These are phyloP conservation scores for Erucastrum elatum DNA, from an alignment of 345 rosid genomes.

Conservation along the genomic window DNA sequence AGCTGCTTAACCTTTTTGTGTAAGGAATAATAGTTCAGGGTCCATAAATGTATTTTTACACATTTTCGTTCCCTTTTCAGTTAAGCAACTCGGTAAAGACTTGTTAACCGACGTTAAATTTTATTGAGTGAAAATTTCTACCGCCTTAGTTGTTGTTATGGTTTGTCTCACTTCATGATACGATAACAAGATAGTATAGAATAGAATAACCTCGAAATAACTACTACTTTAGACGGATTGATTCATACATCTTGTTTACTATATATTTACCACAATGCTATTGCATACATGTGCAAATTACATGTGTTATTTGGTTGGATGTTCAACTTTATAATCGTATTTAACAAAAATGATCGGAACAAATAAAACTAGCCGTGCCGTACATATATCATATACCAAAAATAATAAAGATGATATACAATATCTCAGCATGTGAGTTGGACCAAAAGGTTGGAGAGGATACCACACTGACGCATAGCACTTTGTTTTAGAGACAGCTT, in stretches of 20 bases:
- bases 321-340: background rate
- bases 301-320: background rate
- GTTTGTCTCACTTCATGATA: background rate
- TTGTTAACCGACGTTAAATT: conserved; percentile 16
- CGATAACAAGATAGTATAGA: background rate
- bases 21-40: conserved; percentile 35
- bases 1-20: conserved; percentile 57
- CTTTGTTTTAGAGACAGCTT: conserved; percentile 48
- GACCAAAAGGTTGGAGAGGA: conserved; percentile 34
- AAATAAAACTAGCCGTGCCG: background rate
- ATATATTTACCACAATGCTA: background rate
- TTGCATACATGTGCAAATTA: background rate
- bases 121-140: conserved; percentile 1
- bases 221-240: background rate
- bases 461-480: conserved; percentile 13
- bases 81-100: conserved; percentile 5
- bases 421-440: conserved; percentile 38
- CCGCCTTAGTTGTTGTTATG: background rate
- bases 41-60: conserved; percentile 30
- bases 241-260: background rate
- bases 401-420: conserved; percentile 17
- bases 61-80: conserved; percentile 15
- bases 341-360: background rate
- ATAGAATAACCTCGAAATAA: background rate
- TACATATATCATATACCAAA: background rate